phyloP scores from a whole-genome alignment of 805 yeast genomes.

The Metschnikowia lachancei region DNA sequence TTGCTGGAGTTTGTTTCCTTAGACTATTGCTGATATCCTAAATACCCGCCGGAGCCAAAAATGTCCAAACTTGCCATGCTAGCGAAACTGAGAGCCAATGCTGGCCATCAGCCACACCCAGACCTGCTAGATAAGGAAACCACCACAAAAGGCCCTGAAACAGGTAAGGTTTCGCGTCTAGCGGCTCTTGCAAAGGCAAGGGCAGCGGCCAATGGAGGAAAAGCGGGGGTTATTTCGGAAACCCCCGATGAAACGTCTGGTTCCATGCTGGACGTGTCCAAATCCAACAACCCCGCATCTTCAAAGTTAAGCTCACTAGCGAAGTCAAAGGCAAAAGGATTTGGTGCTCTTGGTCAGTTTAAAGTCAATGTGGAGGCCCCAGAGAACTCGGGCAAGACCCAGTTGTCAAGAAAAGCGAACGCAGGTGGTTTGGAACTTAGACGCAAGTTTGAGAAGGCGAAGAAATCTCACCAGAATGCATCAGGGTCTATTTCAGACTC shows the following conservation, averaged over 20 bases:
- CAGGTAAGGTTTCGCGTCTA: conserved; percentile 1
- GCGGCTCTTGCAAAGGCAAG: conserved; percentile 5
- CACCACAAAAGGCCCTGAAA: background rate
- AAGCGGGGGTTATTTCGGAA: background rate
- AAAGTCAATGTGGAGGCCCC: background rate
- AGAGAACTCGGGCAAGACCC: background rate
- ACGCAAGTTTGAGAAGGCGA: conserved; percentile 5
- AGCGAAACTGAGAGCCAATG: conserved; percentile 16
- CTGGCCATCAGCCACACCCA: background rate
- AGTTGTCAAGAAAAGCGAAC: conserved; percentile 2
- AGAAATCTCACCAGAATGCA: background rate
- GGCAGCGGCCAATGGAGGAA: background rate
- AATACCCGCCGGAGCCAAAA: conserved; percentile 6
- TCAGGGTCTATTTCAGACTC: background rate
- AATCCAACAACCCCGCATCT: background rate
- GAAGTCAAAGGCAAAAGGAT: background rate
- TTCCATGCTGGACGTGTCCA: background rate
- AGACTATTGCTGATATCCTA: too few species aligned
- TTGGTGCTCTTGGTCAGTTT: conserved; percentile 1
- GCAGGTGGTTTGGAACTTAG: conserved; percentile 8
- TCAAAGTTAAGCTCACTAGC: conserved; percentile 7
- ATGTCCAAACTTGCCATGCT: conserved; percentile 20
- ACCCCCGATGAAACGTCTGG: background rate
- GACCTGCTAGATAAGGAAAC: background rate
- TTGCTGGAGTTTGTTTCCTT: too few species aligned